Evolutionary conservation across 345 rosid species (phyloP).

Genomic region (Erodium maritimum): DNA sequence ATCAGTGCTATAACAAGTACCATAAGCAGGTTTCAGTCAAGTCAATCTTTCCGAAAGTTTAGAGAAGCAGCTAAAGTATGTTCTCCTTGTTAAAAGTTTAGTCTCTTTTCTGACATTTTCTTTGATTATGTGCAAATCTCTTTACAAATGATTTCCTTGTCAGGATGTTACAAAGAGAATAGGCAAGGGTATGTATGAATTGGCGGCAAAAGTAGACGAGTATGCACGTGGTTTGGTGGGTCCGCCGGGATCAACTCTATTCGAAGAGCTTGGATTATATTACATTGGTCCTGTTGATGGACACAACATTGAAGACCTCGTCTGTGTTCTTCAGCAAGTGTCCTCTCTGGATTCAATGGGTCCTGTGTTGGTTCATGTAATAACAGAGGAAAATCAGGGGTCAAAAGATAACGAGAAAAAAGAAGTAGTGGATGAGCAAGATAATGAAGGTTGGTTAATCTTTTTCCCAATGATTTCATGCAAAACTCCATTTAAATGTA

Average conservation of each 20-base stretch:
- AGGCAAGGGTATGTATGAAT: slow-evolving; percentile 74
- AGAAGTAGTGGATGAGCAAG: slow-evolving; percentile 19
- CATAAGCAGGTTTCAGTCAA: slow-evolving; percentile 80
- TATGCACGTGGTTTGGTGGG: slow-evolving; percentile 96
- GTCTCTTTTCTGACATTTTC: background rate
- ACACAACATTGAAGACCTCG: slow-evolving; percentile 71
- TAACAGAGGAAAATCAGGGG: slow-evolving; percentile 56
- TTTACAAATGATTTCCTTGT: slow-evolving; percentile 4
- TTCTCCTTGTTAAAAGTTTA: background rate
- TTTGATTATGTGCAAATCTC: background rate
- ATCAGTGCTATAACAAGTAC: slow-evolving; percentile 69
- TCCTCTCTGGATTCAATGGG: slow-evolving; percentile 76
- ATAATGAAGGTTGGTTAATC: slow-evolving; percentile 29
- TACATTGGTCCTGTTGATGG: slow-evolving; percentile 96
- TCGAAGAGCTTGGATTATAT: slow-evolving; percentile 87
- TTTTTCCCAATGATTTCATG: slow-evolving; percentile 2
- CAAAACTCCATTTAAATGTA: background rate
- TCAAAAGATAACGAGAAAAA: slow-evolving; percentile 14
- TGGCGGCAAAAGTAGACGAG: slow-evolving; percentile 95
- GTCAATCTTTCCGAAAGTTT: slow-evolving; percentile 64
- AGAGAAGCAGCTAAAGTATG: slow-evolving; percentile 86
- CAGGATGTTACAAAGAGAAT: slow-evolving; percentile 78
- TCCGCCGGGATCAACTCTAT: slow-evolving; percentile 81
- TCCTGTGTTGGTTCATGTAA: slow-evolving; percentile 85
- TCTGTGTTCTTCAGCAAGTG: slow-evolving; percentile 72